Conservation (phyloP, 192 early-diverging fungal species). For the Gaertneriomyces semiglobifer region DNA sequence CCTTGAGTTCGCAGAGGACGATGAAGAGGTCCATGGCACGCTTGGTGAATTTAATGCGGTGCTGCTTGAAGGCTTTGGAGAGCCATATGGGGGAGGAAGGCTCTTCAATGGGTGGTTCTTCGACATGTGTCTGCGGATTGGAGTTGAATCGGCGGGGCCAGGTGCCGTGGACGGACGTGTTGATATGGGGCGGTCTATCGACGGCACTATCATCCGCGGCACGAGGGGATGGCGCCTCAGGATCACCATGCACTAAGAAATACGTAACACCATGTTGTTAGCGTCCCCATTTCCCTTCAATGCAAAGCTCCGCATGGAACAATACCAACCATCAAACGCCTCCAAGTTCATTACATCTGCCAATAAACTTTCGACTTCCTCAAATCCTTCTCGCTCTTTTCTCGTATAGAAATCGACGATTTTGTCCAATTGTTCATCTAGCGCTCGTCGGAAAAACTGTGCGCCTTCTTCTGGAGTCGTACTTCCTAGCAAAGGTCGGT, state of each 20-base stretch:
- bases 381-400: constrained; percentile 77
- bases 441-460: constrained; percentile 61
- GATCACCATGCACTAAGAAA: too few relatives aligned
- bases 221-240: too few relatives aligned
- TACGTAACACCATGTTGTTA: too few relatives aligned
- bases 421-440: constrained; percentile 82
- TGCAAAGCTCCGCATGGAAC: too few relatives aligned
- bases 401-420: constrained; percentile 77
- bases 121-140: constrained; percentile 19
- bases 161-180: not conserved
- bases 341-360: constrained; percentile 49
- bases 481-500: constrained; percentile 13
- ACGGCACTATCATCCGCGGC: too few relatives aligned
- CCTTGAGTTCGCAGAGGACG: constrained; percentile 76
- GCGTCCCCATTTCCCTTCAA: too few relatives aligned
- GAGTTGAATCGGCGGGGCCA: constrained; percentile 26
- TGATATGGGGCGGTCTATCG: too few relatives aligned
- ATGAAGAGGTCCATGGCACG: constrained; percentile 75
- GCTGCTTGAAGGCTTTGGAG: constrained; percentile 25
- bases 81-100: constrained; percentile 30
- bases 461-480: constrained; percentile 27
- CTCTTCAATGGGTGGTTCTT: not conserved
- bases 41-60: constrained; percentile 42
- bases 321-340: constrained; percentile 1
- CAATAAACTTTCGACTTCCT: constrained; percentile 62